A percentile compares a stretch with the other conserved stretches of the same genome.
Evolutionary conservation across 352 stramenopile genomes (phyloP).

Genomic region (Globisporangium alternatum): DNA sequence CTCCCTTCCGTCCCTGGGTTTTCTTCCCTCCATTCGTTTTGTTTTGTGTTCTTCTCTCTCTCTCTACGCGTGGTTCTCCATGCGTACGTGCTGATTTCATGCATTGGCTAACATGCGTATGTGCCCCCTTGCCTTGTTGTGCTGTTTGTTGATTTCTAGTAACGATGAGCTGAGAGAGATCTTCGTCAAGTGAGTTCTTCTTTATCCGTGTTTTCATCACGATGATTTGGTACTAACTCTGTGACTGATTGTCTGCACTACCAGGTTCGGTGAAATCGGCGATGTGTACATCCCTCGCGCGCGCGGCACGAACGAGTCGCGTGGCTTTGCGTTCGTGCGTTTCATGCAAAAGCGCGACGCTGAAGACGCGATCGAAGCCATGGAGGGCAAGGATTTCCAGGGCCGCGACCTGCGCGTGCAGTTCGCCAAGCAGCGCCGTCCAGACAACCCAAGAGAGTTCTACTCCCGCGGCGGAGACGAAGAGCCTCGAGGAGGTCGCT

Average conservation of each 20-base stretch:
- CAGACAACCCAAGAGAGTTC: conserved; percentile 75
- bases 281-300: conserved; percentile 84
- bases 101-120: neutral
- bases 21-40: neutral
- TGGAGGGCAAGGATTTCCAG: conserved; percentile 74
- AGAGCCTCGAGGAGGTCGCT: conserved; percentile 22
- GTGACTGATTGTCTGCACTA: neutral
- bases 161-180: conserved; percentile 58
- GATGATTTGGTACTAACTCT: conserved; percentile 1
- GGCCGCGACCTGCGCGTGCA: conserved; percentile 70
- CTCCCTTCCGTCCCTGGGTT: neutral
- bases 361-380: conserved; percentile 81
- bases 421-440: conserved; percentile 73
- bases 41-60: neutral
- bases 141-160: conserved; percentile 12
- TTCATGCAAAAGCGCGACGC: conserved; percentile 88
- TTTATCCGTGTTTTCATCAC: conserved; percentile 15
- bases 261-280: conserved; percentile 65
- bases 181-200: conserved; percentile 56
- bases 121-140: neutral
- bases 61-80: neutral
- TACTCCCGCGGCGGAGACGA: conserved; percentile 42
- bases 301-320: conserved; percentile 71
- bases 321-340: conserved; percentile 85
- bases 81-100: no score